Evolutionary conservation across 2,329 filamentous ascomycete genomes (phyloP).

Genomic region (Hawksworthiomyces lignivorus): DNA sequence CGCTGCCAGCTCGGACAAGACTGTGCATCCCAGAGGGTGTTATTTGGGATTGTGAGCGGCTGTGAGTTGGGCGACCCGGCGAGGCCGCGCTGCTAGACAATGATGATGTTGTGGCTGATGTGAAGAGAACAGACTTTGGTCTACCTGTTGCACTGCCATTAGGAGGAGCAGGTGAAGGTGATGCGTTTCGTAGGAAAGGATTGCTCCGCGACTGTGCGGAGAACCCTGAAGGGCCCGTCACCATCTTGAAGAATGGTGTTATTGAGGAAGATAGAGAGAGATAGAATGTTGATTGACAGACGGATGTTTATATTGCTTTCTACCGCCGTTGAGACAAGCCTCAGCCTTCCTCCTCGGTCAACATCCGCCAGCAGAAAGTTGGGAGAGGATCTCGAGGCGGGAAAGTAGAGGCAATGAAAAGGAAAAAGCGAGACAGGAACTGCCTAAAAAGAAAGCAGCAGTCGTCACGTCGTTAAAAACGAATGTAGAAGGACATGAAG

Average conservation of each 20-base stretch:
- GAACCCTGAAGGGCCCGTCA: constrained; percentile 11
- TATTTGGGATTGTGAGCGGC: constrained; percentile 25
- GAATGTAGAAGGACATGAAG: constrained; percentile 3
- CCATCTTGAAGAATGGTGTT: not conserved
- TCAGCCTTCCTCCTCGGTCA: constrained; percentile 1
- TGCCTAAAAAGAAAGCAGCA: not conserved
- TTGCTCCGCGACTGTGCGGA: constrained; percentile 51
- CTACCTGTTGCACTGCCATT: constrained; percentile 36
- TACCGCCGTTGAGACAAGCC: not conserved
- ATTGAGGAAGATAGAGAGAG: not conserved
- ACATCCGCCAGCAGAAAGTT: constrained; percentile 10
- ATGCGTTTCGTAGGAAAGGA: constrained; percentile 65
- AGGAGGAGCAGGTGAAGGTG: constrained; percentile 53
- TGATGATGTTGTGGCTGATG: constrained; percentile 43
- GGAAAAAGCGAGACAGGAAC: not conserved
- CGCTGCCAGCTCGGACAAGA: constrained; percentile 14
- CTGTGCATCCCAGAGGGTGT: not conserved
- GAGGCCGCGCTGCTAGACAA: not conserved
- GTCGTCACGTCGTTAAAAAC: constrained; percentile 5
- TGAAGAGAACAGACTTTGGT: constrained; percentile 68
- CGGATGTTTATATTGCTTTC: not conserved
- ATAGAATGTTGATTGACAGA: too few relatives aligned
- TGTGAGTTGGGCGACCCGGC: constrained; percentile 43
- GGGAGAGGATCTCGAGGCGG: not conserved
- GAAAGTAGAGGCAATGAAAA: not conserved